These are phyloP conservation scores for Vaccinium corymbosum DNA, from an alignment of 148 eudicot genomes.

Conservation along the genomic window DNA sequence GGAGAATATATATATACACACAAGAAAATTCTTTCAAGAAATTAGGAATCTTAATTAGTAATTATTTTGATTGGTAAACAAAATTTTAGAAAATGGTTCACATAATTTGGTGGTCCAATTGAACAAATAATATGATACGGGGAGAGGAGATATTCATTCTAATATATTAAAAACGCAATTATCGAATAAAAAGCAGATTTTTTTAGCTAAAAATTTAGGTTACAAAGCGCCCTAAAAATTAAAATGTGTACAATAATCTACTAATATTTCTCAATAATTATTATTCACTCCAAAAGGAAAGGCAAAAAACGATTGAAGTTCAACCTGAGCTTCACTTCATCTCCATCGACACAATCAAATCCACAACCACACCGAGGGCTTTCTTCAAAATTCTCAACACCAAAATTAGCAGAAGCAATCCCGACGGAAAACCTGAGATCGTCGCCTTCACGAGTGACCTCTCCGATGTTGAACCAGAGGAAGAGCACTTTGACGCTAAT, in stretches of 20 bases:
- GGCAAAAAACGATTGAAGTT: slow-evolving; percentile 1
- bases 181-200: too few species aligned
- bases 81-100: too few species aligned
- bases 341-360: slow-evolving; percentile 32
- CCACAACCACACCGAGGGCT: slow-evolving; percentile 63
- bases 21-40: too few species aligned
- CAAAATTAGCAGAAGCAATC: slow-evolving; percentile 35
- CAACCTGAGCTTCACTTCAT: neutral
- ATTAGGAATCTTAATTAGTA: too few species aligned
- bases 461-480: slow-evolving; percentile 36
- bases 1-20: too few species aligned
- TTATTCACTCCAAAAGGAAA: neutral
- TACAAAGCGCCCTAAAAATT: too few species aligned
- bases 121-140: too few species aligned
- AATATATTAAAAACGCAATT: too few species aligned
- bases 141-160: too few species aligned
- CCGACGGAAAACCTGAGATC: slow-evolving; percentile 47
- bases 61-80: too few species aligned
- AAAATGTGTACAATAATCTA: neutral
- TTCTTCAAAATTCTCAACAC: slow-evolving; percentile 36
- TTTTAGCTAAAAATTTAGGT: too few species aligned
- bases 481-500: slow-evolving; percentile 37
- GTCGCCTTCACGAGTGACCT: slow-evolving; percentile 30
- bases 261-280: neutral
- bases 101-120: too few species aligned